phyloP scores from a whole-genome alignment of 768 basidiomycete species.

The Leccinum fibrillosum region DNA sequence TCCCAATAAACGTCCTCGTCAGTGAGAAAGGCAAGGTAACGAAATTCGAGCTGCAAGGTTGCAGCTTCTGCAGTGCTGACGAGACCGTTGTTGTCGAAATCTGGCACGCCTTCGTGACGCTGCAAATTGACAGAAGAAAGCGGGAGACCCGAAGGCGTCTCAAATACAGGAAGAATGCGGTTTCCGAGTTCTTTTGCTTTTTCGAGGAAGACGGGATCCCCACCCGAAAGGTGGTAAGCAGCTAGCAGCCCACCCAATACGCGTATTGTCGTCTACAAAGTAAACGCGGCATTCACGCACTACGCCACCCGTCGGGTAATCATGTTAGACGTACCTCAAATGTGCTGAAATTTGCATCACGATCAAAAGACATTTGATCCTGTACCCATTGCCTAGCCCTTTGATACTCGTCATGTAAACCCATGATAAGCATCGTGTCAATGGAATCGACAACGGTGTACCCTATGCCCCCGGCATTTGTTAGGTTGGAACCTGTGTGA shows the following conservation, averaged over 20 bases:
- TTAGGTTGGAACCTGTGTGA: constrained; percentile 72
- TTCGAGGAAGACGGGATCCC: constrained; percentile 67
- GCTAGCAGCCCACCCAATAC: constrained; percentile 88
- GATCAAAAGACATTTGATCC: constrained; percentile 66
- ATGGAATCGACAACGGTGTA: constrained; percentile 87
- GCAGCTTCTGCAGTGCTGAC: constrained; percentile 85
- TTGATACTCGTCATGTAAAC: constrained; percentile 71
- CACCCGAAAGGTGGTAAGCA: constrained; percentile 72
- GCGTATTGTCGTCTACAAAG: constrained; percentile 79
- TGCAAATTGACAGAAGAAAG: constrained; percentile 77
- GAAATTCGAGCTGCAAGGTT: constrained; percentile 87
- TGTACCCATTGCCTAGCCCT: constrained; percentile 79
- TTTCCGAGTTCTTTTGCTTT: constrained; percentile 82
- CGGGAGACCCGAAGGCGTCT: constrained; percentile 80
- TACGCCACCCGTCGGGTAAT: neutral
- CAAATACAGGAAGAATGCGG: constrained; percentile 79
- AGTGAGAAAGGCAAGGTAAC: constrained; percentile 79
- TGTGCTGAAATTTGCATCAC: constrained; percentile 77
- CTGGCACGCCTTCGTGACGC: constrained; percentile 53
- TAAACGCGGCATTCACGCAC: constrained; percentile 3
- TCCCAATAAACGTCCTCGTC: constrained; percentile 80
- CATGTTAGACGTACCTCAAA: constrained; percentile 67
- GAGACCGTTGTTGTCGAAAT: constrained; percentile 55
- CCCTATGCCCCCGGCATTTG: constrained; percentile 75
- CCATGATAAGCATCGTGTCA: constrained; percentile 87